Evolutionary conservation across 768 basidiomycete species (phyloP).

Genomic region (Panus rudis): DNA sequence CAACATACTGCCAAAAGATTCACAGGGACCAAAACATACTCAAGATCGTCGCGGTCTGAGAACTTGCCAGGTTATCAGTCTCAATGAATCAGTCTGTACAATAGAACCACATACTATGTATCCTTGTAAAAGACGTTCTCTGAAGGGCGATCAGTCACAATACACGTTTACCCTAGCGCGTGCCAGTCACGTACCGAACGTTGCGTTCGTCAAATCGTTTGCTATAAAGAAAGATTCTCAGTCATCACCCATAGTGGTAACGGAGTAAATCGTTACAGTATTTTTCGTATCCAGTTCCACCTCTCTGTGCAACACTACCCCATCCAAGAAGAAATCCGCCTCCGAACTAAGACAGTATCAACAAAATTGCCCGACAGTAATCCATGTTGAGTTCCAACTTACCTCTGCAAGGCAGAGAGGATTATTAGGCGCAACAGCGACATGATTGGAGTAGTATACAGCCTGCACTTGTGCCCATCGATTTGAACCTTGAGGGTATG

Average conservation of each 20-base stretch:
- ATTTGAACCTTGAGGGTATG: slow-evolving; percentile 42
- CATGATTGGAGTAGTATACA: slow-evolving; percentile 39
- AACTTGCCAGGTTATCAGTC: slow-evolving; percentile 15
- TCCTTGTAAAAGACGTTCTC: slow-evolving; percentile 50
- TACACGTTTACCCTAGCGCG: neutral
- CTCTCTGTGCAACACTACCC: slow-evolving; percentile 30
- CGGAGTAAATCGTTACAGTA: slow-evolving; percentile 29
- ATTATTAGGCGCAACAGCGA: slow-evolving; percentile 36
- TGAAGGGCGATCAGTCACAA: slow-evolving; percentile 14
- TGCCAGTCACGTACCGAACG: slow-evolving; percentile 29
- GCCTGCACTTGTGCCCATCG: slow-evolving; percentile 45
- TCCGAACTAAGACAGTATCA: slow-evolving; percentile 30
- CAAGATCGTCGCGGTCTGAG: slow-evolving; percentile 45
- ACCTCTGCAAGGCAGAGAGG: slow-evolving; percentile 49
- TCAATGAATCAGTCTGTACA: neutral
- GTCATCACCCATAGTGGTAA: neutral
- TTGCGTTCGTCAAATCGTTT: slow-evolving; percentile 34
- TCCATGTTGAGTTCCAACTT: neutral
- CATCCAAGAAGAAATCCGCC: slow-evolving; percentile 42
- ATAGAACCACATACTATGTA: slow-evolving; percentile 32
- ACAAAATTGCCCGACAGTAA: neutral
- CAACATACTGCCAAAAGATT: neutral
- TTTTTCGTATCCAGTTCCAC: slow-evolving; percentile 46
- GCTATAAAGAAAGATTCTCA: slow-evolving; percentile 16
- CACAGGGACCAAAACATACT: slow-evolving; percentile 28